Evolutionary conservation across 192 early-diverging fungal genomes (phyloP).

Genomic region (Chytriomyces confervae): DNA sequence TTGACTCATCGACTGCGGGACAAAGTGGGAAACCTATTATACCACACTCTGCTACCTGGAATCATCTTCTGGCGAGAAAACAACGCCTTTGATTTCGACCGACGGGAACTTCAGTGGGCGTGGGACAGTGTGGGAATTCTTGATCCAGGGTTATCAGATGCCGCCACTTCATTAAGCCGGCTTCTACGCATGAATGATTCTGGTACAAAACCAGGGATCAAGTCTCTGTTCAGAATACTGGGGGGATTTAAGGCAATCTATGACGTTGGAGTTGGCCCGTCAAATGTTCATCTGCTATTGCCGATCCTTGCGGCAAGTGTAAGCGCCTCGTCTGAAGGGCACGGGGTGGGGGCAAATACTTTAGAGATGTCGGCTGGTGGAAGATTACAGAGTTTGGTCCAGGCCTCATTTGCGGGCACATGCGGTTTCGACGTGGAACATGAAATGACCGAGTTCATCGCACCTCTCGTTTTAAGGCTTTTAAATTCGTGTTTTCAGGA

Average conservation of each 20-base stretch:
- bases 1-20: neutral
- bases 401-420: neutral
- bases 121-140: neutral
- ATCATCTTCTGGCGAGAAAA: neutral
- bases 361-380: neutral
- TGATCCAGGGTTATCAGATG: neutral
- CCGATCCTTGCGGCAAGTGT: neutral
- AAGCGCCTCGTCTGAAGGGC: too few species aligned
- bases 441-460: neutral
- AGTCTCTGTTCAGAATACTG: neutral
- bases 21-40: neutral
- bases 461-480: neutral
- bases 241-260: neutral
- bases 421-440: neutral
- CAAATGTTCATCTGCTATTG: neutral
- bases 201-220: neutral
- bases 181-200: neutral
- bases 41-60: neutral
- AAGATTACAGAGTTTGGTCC: neutral
- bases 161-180: neutral
- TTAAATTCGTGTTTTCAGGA: constrained; percentile 7
- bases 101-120: too few species aligned
- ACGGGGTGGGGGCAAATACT: neutral
- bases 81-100: neutral
- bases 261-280: neutral